Conservation (phyloP, 1,284 basidiomycete species). For the Amylostereum areolatum region DNA sequence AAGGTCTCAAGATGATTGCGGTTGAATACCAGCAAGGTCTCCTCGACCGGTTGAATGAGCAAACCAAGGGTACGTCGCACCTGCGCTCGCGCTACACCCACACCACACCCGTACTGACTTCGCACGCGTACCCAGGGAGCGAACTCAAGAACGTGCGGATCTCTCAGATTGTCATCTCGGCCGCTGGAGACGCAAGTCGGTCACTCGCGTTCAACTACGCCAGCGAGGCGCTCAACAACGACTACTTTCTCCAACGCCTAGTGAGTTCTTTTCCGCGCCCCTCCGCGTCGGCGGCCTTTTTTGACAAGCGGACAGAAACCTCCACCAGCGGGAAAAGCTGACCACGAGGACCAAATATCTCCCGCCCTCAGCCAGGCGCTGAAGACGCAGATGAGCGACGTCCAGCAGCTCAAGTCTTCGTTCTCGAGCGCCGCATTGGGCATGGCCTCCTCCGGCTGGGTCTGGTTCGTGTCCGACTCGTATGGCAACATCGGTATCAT, state of each 20-base stretch:
- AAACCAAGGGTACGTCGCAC: slow-evolving; percentile 55
- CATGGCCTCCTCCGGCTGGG: slow-evolving; percentile 79
- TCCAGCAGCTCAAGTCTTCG: slow-evolving; percentile 69
- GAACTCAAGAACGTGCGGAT: slow-evolving; percentile 55
- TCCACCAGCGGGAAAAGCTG: slow-evolving; percentile 28
- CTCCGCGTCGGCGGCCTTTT: slow-evolving; percentile 6
- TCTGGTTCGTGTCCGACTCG: slow-evolving; percentile 81
- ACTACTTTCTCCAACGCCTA: slow-evolving; percentile 86
- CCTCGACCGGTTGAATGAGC: slow-evolving; percentile 66
- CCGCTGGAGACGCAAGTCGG: slow-evolving; percentile 56
- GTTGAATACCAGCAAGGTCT: slow-evolving; percentile 82
- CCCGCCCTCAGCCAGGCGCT: slow-evolving; percentile 37
- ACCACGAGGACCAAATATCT: slow-evolving; percentile 39
- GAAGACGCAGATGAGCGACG: slow-evolving; percentile 50
- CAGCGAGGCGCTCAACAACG: slow-evolving; percentile 90
- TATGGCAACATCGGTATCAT: slow-evolving; percentile 63
- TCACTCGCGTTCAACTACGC: slow-evolving; percentile 89
- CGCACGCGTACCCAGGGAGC: slow-evolving; percentile 37
- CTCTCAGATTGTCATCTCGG: slow-evolving; percentile 70
- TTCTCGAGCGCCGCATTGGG: slow-evolving; percentile 76
- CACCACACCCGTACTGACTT: background rate
- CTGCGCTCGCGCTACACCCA: background rate
- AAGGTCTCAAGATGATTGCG: slow-evolving; percentile 60
- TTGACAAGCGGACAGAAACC: slow-evolving; percentile 38
- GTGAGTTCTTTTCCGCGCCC: slow-evolving; percentile 41